Conservation (phyloP, 2,329 filamentous ascomycete species). For the Alternaria arborescens region DNA sequence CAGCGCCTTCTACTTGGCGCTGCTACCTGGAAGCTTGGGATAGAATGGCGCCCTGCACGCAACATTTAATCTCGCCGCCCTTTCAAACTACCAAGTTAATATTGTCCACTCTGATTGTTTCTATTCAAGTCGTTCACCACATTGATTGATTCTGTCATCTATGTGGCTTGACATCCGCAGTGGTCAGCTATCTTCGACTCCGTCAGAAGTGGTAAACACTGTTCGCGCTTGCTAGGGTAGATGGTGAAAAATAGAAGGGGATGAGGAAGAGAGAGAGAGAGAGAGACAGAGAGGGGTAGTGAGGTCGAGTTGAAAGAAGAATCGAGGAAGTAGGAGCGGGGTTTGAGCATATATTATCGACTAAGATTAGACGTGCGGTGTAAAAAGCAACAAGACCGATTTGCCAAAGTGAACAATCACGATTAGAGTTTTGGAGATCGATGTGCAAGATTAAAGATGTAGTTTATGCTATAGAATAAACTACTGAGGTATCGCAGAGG, state of each 20-base stretch:
- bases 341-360: neutral
- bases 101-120: neutral
- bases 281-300: neutral
- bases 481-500: neutral
- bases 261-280: neutral
- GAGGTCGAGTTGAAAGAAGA: conserved; percentile 21
- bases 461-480: conserved; percentile 6
- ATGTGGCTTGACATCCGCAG: no score
- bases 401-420: neutral
- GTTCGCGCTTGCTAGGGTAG: no score
- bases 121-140: neutral
- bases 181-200: no score
- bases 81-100: neutral
- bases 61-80: neutral
- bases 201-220: no score
- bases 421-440: neutral
- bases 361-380: neutral
- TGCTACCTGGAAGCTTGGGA: neutral
- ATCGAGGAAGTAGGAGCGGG: conserved; percentile 10
- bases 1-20: neutral
- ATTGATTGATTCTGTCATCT: neutral
- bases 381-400: no score
- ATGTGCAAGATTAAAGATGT: neutral
- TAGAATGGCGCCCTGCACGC: neutral
- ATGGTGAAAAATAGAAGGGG: no score